Evolutionary conservation across 1,139 yeast species (phyloP).

Genomic region (Debaryomyces sp.): DNA sequence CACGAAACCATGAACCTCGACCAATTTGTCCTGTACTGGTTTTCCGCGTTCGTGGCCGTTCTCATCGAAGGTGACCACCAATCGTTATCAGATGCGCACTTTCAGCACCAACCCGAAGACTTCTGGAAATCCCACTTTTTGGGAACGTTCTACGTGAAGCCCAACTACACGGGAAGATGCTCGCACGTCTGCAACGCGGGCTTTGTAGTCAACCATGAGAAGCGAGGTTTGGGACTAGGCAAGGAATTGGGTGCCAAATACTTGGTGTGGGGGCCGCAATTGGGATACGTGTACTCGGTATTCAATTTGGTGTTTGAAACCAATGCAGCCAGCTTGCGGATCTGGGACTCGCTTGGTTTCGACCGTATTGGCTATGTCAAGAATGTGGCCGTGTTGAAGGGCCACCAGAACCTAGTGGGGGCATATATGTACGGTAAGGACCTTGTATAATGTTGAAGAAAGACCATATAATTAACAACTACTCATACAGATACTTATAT

Average conservation of each 20-base stretch:
- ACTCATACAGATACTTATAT: too few species aligned
- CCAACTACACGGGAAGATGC: constrained; percentile 77
- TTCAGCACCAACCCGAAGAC: constrained; percentile 15
- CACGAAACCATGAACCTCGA: constrained; percentile 26
- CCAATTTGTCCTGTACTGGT: constrained; percentile 45
- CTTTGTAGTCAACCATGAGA: constrained; percentile 58
- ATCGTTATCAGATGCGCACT: constrained; percentile 14
- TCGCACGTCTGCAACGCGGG: constrained; percentile 84
- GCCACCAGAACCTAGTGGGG: constrained; percentile 60
- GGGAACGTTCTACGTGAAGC: constrained; percentile 76
- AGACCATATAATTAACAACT: too few species aligned
- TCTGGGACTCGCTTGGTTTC: constrained; percentile 80
- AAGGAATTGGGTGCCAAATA: constrained; percentile 61
- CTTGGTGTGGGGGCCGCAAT: constrained; percentile 62
- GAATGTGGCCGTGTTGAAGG: constrained; percentile 67
- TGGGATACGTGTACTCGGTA: constrained; percentile 79
- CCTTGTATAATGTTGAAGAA: constrained; percentile 29
- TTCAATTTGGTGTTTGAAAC: constrained; percentile 80
- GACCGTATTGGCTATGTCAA: constrained; percentile 70
- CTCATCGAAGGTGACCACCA: constrained; percentile 41
- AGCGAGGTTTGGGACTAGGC: constrained; percentile 67
- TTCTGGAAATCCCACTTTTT: constrained; percentile 49
- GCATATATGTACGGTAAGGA: constrained; percentile 70
- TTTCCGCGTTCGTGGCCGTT: constrained; percentile 48
- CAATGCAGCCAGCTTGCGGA: constrained; percentile 63